phyloP scores from a whole-genome alignment of 2,329 filamentous ascomycete species.

The Ophiostoma himal-ulmi region DNA sequence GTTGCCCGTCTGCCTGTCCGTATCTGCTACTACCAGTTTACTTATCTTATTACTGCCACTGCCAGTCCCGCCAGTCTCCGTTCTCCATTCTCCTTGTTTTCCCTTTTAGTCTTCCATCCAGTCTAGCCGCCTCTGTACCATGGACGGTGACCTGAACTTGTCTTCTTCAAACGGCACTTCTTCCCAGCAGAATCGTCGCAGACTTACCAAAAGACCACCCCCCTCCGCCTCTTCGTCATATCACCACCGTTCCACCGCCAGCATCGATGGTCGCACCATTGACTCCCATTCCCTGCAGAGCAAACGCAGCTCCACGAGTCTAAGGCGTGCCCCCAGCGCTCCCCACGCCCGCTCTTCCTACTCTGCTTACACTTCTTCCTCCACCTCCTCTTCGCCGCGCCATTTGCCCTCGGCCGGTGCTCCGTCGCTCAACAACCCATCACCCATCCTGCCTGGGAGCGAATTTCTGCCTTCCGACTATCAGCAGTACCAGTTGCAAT shows the following conservation, averaged over 20 bases:
- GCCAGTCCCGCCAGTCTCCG: conserved; percentile 13
- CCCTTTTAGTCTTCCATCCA: conserved; percentile 16
- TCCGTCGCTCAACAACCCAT: conserved; percentile 35
- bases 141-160: conserved; percentile 41
- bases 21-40: neutral
- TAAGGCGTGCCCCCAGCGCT: conserved; percentile 56
- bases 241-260: conserved; percentile 45
- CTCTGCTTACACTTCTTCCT: conserved; percentile 43
- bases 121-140: conserved; percentile 34
- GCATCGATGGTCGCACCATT: conserved; percentile 46
- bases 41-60: neutral
- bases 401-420: conserved; percentile 36
- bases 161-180: conserved; percentile 43
- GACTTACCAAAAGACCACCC: conserved; percentile 58
- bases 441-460: conserved; percentile 42
- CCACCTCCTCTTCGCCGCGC: conserved; percentile 44
- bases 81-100: conserved; percentile 10
- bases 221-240: conserved; percentile 43
- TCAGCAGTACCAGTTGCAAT: conserved; percentile 27
- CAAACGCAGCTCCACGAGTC: conserved; percentile 59
- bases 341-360: conserved; percentile 45
- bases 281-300: conserved; percentile 54
- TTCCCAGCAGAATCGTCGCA: conserved; percentile 43
- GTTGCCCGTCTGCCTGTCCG: neutral
- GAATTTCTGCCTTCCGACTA: conserved; percentile 41